Evolutionary conservation across 495 filamentous ascomycete genomes (phyloP).

Genomic region (Xylaria longipes): DNA sequence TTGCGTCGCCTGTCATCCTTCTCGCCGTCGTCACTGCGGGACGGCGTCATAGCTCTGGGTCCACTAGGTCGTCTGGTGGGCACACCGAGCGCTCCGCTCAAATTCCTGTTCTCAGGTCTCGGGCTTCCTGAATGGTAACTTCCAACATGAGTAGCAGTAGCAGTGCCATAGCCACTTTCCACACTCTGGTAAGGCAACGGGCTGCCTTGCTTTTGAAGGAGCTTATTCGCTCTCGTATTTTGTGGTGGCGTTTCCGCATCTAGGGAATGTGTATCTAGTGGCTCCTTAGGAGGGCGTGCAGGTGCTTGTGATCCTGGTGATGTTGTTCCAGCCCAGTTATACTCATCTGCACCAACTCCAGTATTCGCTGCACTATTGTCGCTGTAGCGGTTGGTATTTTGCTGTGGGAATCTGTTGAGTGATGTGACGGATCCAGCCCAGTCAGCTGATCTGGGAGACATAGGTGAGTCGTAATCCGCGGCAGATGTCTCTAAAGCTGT

Average conservation of each 20-base stretch:
- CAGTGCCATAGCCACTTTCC: conserved; percentile 55
- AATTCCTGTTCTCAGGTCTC: conserved; percentile 52
- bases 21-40: conserved; percentile 46
- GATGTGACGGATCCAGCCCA: conserved; percentile 71
- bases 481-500: conserved; percentile 81
- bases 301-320: conserved; percentile 47
- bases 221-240: conserved; percentile 48
- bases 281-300: conserved; percentile 61
- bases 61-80: conserved; percentile 54
- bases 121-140: conserved; percentile 50
- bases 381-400: conserved; percentile 53
- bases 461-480: conserved; percentile 68
- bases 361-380: conserved; percentile 45
- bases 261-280: conserved; percentile 43
- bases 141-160: conserved; percentile 53
- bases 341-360: conserved; percentile 41
- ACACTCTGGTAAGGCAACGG: conserved; percentile 54
- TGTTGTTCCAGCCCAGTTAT: conserved; percentile 48
- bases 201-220: conserved; percentile 49
- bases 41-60: conserved; percentile 61
- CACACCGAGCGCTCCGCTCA: conserved; percentile 52
- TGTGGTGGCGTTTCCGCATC: conserved; percentile 41
- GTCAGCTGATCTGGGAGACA: conserved; percentile 73
- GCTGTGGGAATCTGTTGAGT: conserved; percentile 48
- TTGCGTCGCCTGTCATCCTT: conserved; percentile 53